A percentile compares a stretch with the other conserved stretches of the same genome.
These are phyloP conservation scores for Polychytrium aggregatum DNA, from an alignment of 192 early-diverging fungal genomes.

Conservation along the genomic window DNA sequence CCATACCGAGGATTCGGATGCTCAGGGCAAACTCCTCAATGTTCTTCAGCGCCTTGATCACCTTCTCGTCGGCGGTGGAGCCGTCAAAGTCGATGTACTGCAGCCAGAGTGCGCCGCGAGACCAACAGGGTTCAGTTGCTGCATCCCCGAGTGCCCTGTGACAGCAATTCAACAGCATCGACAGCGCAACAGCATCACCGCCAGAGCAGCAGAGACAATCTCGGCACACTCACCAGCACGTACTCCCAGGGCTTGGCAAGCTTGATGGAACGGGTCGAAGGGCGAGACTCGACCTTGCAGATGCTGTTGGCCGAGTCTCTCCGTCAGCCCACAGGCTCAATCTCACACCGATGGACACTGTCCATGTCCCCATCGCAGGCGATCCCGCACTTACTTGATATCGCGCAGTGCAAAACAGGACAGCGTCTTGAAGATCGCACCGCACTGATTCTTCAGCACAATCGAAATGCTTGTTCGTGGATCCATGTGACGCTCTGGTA, in stretches of 20 bases:
- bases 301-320: constrained; percentile 7
- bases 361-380: too few relatives aligned
- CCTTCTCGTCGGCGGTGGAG: constrained; percentile 2
- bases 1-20: constrained; percentile 11
- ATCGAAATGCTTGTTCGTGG: constrained; percentile 15
- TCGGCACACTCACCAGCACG: constrained; percentile 3
- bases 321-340: too few relatives aligned
- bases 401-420: constrained; percentile 21
- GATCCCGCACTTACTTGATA: constrained; percentile 14
- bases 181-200: too few relatives aligned
- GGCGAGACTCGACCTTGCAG: constrained; percentile 21
- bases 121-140: background rate
- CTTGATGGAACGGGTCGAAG: constrained; percentile 15
- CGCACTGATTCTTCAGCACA: constrained; percentile 16
- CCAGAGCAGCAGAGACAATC: too few relatives aligned
- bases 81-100: constrained; percentile 25
- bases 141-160: background rate
- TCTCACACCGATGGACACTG: too few relatives aligned
- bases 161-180: background rate
- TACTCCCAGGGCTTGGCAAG: constrained; percentile 23
- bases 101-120: background rate
- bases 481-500: constrained; percentile 14
- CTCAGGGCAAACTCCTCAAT: constrained; percentile 17
- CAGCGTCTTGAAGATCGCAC: constrained; percentile 14
- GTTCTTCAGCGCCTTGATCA: constrained; percentile 17